phyloP scores from a whole-genome alignment of 2,329 filamentous ascomycete genomes.

The Aureobasidium subglaciale region DNA sequence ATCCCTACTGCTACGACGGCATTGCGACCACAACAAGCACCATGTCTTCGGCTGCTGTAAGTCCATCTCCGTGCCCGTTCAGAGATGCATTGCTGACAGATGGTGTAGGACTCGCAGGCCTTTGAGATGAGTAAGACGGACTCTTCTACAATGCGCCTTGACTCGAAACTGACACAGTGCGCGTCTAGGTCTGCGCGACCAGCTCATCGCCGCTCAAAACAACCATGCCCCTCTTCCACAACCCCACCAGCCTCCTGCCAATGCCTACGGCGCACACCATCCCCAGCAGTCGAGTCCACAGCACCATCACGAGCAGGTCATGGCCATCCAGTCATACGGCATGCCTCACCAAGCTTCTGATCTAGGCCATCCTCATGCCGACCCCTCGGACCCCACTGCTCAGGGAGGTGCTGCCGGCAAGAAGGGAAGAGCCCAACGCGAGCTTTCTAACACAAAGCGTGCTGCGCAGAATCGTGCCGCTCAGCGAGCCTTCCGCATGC shows the following conservation, averaged over 20 bases:
- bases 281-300: conserved; percentile 31
- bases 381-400: conserved; percentile 13
- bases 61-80: neutral
- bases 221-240: conserved; percentile 32
- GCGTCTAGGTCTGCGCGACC: conserved; percentile 53
- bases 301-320: conserved; percentile 25
- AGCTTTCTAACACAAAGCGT: conserved; percentile 90
- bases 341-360: neutral
- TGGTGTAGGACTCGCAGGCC: conserved; percentile 22
- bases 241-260: conserved; percentile 28
- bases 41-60: conserved; percentile 15
- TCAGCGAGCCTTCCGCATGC: conserved; percentile 94
- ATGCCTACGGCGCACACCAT: conserved; percentile 35
- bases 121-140: conserved; percentile 35
- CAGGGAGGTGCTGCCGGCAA: conserved; percentile 40
- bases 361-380: neutral
- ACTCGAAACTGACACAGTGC: conserved; percentile 9
- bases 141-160: conserved; percentile 1
- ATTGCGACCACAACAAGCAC: neutral
- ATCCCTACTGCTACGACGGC: neutral
- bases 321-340: conserved; percentile 13
- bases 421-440: conserved; percentile 69
- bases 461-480: conserved; percentile 95
- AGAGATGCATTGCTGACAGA: conserved; percentile 8
- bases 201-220: conserved; percentile 50